These are phyloP conservation scores for Aspergillus mulundensis DNA, from an alignment of 495 filamentous ascomycete species.

Conservation along the genomic window DNA sequence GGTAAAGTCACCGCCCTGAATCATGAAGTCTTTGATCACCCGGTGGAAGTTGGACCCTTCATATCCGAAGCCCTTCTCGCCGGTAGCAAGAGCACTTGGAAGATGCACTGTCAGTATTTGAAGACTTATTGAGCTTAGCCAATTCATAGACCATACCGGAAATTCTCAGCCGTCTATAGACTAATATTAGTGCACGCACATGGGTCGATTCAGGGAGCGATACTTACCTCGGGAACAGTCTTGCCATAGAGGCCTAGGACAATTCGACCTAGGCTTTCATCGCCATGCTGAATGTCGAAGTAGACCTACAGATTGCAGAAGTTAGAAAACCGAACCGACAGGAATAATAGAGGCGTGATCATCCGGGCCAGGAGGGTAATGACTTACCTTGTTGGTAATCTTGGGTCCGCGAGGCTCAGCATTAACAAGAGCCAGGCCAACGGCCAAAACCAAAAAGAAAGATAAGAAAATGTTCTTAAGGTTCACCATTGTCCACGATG, in stretches of 20 bases:
- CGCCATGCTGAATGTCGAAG: constrained; percentile 93
- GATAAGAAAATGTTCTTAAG: constrained; percentile 54
- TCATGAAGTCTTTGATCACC: constrained; percentile 99
- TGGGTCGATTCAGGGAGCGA: not conserved
- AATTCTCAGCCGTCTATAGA: constrained; percentile 85
- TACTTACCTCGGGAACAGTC: constrained; percentile 80
- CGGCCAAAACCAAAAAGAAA: constrained; percentile 68
- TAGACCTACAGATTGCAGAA: constrained; percentile 56
- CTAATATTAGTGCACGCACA: constrained; percentile 9
- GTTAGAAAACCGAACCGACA: not conserved
- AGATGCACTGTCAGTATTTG: constrained; percentile 12
- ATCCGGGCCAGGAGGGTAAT: not conserved
- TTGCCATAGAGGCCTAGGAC: constrained; percentile 96
- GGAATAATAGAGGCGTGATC: not conserved
- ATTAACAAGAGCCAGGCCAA: constrained; percentile 59
- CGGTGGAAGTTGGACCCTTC: constrained; percentile 95
- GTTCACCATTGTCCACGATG: constrained; percentile 42
- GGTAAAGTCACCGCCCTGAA: constrained; percentile 99
- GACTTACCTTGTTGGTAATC: constrained; percentile 81
- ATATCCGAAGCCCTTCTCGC: constrained; percentile 96
- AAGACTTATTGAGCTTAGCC: not conserved
- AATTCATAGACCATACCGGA: constrained; percentile 53
- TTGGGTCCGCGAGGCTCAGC: constrained; percentile 83
- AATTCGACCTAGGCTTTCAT: constrained; percentile 76
- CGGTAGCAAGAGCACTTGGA: constrained; percentile 77